A percentile compares a stretch with the other conserved stretches of the same genome.
Conservation (phyloP, 371 early-diverging fungal genomes). For the Syncephalastrum contaminatum region DNA sequence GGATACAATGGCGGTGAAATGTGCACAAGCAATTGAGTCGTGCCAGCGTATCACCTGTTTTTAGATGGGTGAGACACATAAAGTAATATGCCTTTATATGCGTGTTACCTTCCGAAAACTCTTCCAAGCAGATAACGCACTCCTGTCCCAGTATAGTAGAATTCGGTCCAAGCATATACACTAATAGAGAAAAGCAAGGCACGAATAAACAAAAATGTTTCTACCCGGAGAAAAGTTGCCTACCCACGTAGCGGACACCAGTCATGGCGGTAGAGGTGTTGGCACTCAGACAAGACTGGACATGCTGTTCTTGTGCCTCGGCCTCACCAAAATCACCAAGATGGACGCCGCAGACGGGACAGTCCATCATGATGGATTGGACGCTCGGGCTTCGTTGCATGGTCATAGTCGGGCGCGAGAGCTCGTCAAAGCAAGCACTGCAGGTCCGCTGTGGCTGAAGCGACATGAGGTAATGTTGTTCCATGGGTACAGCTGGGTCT, state of each 20-base stretch:
- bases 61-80: not conserved
- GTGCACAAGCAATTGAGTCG: conserved; percentile 71
- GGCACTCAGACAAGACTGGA: conserved; percentile 62
- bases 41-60: conserved; percentile 61
- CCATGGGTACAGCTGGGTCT: conserved; percentile 38
- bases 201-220: not conserved
- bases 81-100: not conserved
- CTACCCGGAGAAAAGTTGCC: conserved; percentile 8
- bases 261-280: conserved; percentile 40
- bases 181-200: conserved; percentile 10
- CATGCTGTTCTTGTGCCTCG: conserved; percentile 67
- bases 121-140: conserved; percentile 84
- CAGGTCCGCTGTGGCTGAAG: conserved; percentile 57
- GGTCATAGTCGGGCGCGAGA: conserved; percentile 10
- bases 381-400: conserved; percentile 40
- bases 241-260: conserved; percentile 63
- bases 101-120: conserved; percentile 59
- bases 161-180: conserved; percentile 51
- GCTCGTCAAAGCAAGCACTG: conserved; percentile 42
- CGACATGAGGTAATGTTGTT: conserved; percentile 26
- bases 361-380: conserved; percentile 66
- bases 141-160: conserved; percentile 65
- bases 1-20: conserved; percentile 73
- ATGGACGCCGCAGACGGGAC: conserved; percentile 67
- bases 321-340: conserved; percentile 29